Conservation (phyloP, 768 basidiomycete species). For the Lactarius trivialis region DNA sequence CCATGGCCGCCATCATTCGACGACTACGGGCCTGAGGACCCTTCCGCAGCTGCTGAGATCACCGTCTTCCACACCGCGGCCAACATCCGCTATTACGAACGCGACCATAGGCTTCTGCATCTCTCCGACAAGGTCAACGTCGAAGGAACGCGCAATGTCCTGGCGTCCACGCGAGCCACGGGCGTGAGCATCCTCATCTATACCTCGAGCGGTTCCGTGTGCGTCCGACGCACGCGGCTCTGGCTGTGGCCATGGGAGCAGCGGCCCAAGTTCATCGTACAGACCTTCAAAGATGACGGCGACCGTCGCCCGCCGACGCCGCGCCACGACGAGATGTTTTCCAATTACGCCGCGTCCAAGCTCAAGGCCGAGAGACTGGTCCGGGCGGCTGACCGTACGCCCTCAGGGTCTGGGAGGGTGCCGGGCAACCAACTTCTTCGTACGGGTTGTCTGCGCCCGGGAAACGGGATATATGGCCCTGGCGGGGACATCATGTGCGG, state of each 20-base stretch:
- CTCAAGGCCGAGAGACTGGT: slow-evolving; percentile 47
- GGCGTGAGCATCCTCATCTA: slow-evolving; percentile 58
- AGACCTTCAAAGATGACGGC: slow-evolving; percentile 61
- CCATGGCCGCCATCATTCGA: slow-evolving; percentile 44
- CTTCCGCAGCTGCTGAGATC: slow-evolving; percentile 32
- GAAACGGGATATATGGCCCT: slow-evolving; percentile 70
- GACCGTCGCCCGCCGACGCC: slow-evolving; percentile 44
- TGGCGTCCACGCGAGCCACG: slow-evolving; percentile 47
- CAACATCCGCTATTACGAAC: slow-evolving; percentile 73
- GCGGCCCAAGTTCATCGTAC: slow-evolving; percentile 50
- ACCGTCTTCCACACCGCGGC: slow-evolving; percentile 76
- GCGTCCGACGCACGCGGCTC: slow-evolving; percentile 50
- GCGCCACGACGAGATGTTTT: slow-evolving; percentile 59
- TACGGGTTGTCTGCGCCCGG: slow-evolving; percentile 73
- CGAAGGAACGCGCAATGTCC: slow-evolving; percentile 57
- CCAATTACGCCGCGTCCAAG: slow-evolving; percentile 73
- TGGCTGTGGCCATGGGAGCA: slow-evolving; percentile 74
- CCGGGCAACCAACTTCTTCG: slow-evolving; percentile 34
- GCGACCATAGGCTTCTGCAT: slow-evolving; percentile 42
- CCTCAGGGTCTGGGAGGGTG: slow-evolving; percentile 32
- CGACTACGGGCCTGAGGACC: slow-evolving; percentile 7
- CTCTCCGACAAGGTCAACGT: slow-evolving; percentile 60
- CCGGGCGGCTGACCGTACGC: slow-evolving; percentile 36
- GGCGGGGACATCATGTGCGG: slow-evolving; percentile 66
- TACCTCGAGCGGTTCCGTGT: slow-evolving; percentile 68